Base-by-base conservation (phyloP, 2,329 filamentous ascomycete species). In the Dactylellina cionopaga region DNA sequence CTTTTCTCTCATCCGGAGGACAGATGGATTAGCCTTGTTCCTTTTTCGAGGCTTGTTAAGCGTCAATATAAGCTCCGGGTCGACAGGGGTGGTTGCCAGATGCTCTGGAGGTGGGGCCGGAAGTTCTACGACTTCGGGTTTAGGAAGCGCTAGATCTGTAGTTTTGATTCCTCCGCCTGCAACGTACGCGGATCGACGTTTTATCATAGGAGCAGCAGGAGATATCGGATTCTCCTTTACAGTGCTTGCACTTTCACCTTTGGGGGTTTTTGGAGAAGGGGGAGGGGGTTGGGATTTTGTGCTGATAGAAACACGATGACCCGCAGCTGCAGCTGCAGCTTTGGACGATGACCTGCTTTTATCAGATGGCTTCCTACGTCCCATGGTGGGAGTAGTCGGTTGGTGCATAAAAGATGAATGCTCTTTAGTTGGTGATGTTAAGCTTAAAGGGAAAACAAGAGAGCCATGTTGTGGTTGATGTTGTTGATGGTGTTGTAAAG, bases 131-230 rank as follows among this genome's bases (percentile, higher is more conserved):
- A 63, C 59, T 11, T 71, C 66, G 22, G 66, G 66, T 22, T 71
- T 71, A 5, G 66, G 66, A 15, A 71, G 59, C 19, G 66, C 66
- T n/a, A 71, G 58, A 35, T 71, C 66, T 17, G 66, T 71, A 9
- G 66, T 71, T 31, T 64, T 64, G 51, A 71, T 71, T 15, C 66
- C 66, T 43, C 66, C 66, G 11, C 66, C 66, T 24, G 66, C 66
- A 52, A 71, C 66, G 29, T 71, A 71, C 0, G 66, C 66, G 24
- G 66, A 71, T 4, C 66, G 66, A 44, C 66, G 31, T 19, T 71
- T 71, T 13, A 71, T 71, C 59, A 71, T 64, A 5, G 66, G 59
- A 3, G 66, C 60, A 10, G 66, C 66, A 13, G 66, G 66, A 3
- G 66, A 71, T 9, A 63, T 39, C 3, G 51, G 66, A 17, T 64